A percentile compares a stretch with the other conserved stretches of the same genome.
Evolutionary conservation across 2,329 filamentous ascomycete species (phyloP).

Genomic region (Aspergillus texensis): DNA sequence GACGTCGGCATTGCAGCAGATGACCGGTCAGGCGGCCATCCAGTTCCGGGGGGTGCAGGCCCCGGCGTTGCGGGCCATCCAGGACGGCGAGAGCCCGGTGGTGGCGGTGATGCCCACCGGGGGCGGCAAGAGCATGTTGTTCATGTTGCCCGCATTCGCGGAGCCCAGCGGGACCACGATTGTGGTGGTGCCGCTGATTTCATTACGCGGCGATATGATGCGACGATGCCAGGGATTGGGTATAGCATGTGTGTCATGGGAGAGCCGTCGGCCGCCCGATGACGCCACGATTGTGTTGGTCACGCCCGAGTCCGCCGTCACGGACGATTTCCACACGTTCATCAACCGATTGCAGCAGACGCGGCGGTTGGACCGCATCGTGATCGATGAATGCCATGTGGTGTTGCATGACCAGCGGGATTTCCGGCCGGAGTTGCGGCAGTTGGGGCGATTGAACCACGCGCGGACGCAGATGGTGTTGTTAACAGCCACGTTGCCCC

Average conservation of each 20-base stretch:
- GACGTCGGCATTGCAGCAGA: not conserved
- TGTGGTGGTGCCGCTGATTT: too few relatives aligned
- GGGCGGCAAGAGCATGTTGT: not conserved
- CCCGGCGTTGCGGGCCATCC: not conserved
- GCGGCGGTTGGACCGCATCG: not conserved
- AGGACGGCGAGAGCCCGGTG: not conserved
- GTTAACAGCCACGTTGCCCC: conserved; percentile 7
- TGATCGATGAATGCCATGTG: conserved; percentile 11
- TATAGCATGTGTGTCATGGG: conserved; percentile 4
- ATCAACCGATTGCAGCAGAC: not conserved
- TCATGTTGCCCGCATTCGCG: not conserved
- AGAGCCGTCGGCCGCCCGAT: conserved; percentile 12
- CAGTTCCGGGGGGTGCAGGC: not conserved
- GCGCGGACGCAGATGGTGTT: too few relatives aligned
- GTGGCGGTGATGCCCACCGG: not conserved
- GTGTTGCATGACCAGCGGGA: conserved; percentile 9
- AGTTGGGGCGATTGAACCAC: too few relatives aligned
- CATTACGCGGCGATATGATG: not conserved
- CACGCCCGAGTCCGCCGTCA: conserved; percentile 6
- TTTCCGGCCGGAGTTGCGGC: too few relatives aligned
- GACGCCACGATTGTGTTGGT: conserved; percentile 12
- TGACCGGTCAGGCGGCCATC: not conserved
- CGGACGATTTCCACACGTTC: conserved; percentile 6
- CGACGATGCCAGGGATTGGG: too few relatives aligned
- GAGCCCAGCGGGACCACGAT: too few relatives aligned